Conservation (phyloP, 1,139 yeast species). For the Saccharomyces pastorianus region DNA sequence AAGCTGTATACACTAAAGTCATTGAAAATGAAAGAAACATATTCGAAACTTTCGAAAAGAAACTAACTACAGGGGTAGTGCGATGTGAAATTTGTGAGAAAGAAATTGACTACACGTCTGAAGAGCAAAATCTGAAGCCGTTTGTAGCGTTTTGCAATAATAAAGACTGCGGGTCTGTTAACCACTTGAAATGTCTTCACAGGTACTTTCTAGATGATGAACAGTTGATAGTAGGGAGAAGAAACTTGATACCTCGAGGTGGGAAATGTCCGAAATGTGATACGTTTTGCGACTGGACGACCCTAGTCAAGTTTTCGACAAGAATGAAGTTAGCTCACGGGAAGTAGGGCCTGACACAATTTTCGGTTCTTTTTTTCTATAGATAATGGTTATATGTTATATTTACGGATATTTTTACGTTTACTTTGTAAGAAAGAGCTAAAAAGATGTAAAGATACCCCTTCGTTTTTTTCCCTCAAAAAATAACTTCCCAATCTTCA, state of each 20-base stretch:
- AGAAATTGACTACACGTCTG: conserved; percentile 33
- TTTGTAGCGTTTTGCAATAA: conserved; percentile 36
- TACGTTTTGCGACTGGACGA: conserved; percentile 37
- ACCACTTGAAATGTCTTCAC: conserved; percentile 43
- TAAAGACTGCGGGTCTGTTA: conserved; percentile 31
- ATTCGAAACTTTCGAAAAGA: conserved; percentile 22
- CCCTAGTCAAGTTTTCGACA: conserved; percentile 35
- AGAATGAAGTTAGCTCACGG: conserved; percentile 17
- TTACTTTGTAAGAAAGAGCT: neutral
- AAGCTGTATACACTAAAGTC: conserved; percentile 17
- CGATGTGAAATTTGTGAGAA: conserved; percentile 32
- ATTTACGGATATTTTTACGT: neutral
- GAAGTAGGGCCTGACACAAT: neutral
- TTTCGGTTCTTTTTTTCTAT: neutral
- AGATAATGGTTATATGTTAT: conserved; percentile 1
- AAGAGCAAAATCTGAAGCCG: conserved; percentile 21
- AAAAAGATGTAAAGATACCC: neutral
- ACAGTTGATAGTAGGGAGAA: conserved; percentile 8
- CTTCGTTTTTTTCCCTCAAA: conserved; percentile 8
- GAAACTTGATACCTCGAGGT: conserved; percentile 34
- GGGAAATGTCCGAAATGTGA: conserved; percentile 39
- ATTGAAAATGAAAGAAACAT: conserved; percentile 10
- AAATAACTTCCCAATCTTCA: conserved; percentile 41
- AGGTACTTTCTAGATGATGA: conserved; percentile 17
- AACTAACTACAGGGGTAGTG: conserved; percentile 23